Evolutionary conservation across 352 stramenopile species (phyloP), one percentile per base, ranked within the genome.

Genomic region (Thraustotheca clavata): DNA sequence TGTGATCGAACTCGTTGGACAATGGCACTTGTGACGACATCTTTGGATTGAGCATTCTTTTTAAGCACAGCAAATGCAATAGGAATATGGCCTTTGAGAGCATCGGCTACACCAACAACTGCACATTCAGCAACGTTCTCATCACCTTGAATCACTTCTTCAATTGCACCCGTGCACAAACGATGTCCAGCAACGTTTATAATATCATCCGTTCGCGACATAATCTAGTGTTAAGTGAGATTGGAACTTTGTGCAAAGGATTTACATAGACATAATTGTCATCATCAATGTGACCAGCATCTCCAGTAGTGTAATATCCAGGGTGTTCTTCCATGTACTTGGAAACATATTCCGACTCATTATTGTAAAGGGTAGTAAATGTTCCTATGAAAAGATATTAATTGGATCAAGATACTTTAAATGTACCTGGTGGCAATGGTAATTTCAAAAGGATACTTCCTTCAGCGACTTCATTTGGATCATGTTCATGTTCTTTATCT

Each of bases 111-210:
- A 9, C 76, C 76, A 47, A 85, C 78, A 54, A 96, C 88, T 5
- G 88, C 88, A 60, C 80, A 93, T 66, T 97, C 90, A 8, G 89
- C 84, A 20, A 96, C 76, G 63, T 91, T 80, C 5, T 76, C 73
- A 46, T 95, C 87, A 49, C 77, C 69, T 60, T 91, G 77, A 26
- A 97, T 75, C 16, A 91, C 80, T 69, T 96, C 86, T 76, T 97
- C 90, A 39, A 97, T 93, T 11, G 76, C 82, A 39, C 87, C 89
- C 18, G 87, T 96, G 40, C 75, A 87, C 4, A 97, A 76, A 18
- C 89, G 76, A 60, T 97, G 89, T 5, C 87, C 89, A 0, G 87
- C 78, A 32, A 92, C 85, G 49, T 96, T 96, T 59, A 97, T 96
- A 39, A 96, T 79, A 67, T 97, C 89, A 71, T 97, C 89, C 6